These are phyloP conservation scores for Tylopilus sp. DNA, from an alignment of 768 basidiomycete genomes.

Conservation along the genomic window DNA sequence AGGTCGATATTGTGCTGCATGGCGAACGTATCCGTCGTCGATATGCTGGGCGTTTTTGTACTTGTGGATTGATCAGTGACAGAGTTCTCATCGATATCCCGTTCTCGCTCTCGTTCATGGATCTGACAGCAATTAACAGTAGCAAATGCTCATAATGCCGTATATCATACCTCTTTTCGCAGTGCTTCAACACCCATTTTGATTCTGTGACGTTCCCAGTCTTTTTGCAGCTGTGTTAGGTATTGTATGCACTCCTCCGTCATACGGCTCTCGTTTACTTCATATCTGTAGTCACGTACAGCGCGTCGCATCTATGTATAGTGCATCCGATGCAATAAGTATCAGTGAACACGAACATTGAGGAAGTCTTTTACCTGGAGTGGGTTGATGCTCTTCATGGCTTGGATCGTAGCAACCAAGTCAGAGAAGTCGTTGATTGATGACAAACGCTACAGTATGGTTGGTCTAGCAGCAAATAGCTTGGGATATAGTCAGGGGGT, in stretches of 20 bases:
- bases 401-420: conserved; percentile 87
- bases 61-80: conserved; percentile 39
- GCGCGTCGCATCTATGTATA: conserved; percentile 83
- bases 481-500: neutral
- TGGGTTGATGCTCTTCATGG: conserved; percentile 84
- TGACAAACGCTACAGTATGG: conserved; percentile 62
- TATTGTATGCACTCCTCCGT: conserved; percentile 95
- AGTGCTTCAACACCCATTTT: conserved; percentile 83
- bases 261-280: conserved; percentile 90
- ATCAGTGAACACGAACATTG: neutral
- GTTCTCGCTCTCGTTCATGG: conserved; percentile 62
- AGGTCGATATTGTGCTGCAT: conserved; percentile 67
- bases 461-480: neutral
- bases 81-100: conserved; percentile 31
- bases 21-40: conserved; percentile 33
- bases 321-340: neutral
- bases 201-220: conserved; percentile 92
- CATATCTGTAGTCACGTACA: conserved; percentile 89
- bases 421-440: conserved; percentile 85
- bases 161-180: conserved; percentile 64
- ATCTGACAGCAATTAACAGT: conserved; percentile 42
- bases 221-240: conserved; percentile 90
- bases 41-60: conserved; percentile 29
- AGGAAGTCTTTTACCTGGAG: too few relatives aligned
- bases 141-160: neutral